Percentiles rank a stretch among this genome's conserved stretches.
Evolutionary conservation across 2,329 filamentous ascomycete species (phyloP).

Genomic region (Beauveria varroae): DNA sequence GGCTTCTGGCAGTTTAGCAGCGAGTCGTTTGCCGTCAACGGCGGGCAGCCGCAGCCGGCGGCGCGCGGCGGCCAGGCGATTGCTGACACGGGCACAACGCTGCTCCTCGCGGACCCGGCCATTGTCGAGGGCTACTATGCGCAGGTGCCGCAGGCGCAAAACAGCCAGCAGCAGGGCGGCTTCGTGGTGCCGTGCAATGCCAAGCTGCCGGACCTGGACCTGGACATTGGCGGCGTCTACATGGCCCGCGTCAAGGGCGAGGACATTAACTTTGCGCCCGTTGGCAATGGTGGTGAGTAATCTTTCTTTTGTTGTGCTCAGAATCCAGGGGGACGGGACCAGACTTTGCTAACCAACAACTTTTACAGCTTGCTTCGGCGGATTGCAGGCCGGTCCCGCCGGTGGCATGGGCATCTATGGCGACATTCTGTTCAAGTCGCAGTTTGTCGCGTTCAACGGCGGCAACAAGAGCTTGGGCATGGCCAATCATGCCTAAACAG

Average conservation of each 20-base stretch:
- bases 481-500: conserved; percentile 25
- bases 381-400: conserved; percentile 52
- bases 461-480: conserved; percentile 48
- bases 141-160: conserved; percentile 35
- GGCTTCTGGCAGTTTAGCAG: conserved; percentile 59
- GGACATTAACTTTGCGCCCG: conserved; percentile 45
- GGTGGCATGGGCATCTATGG: conserved; percentile 52
- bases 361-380: conserved; percentile 54
- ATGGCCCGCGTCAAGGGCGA: conserved; percentile 48
- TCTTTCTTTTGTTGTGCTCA: not conserved
- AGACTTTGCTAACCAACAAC: not conserved
- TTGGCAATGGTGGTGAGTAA: conserved; percentile 43
- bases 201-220: conserved; percentile 38
- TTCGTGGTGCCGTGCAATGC: conserved; percentile 39
- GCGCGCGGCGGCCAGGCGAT: conserved; percentile 35
- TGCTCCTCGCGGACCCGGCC: conserved; percentile 50
- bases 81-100: conserved; percentile 54
- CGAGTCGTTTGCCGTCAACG: conserved; percentile 46
- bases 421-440: conserved; percentile 54
- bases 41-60: conserved; percentile 27
- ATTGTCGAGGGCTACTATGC: conserved; percentile 43
- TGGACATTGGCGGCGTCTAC: conserved; percentile 50
- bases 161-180: conserved; percentile 34
- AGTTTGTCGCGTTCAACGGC: conserved; percentile 50
- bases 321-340: not conserved